These are phyloP conservation scores for Phytophthora litchii DNA, from an alignment of 352 stramenopile species.

Conservation along the genomic window DNA sequence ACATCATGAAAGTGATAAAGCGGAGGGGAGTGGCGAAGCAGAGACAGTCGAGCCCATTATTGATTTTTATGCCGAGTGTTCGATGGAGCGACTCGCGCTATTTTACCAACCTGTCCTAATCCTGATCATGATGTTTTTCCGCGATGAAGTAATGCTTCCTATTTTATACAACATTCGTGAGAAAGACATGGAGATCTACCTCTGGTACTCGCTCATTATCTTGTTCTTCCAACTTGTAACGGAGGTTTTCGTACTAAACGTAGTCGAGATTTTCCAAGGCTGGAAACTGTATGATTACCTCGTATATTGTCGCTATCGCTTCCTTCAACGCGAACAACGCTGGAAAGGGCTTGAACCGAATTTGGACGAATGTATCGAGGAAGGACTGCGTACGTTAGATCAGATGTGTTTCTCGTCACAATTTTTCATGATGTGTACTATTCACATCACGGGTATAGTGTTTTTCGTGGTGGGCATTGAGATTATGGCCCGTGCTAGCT, in stretches of 20 bases:
- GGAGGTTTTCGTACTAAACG: constrained; percentile 96
- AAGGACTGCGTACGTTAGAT: constrained; percentile 94
- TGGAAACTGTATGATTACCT: constrained; percentile 99
- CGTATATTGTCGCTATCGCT: constrained; percentile 95
- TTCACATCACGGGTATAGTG: constrained; percentile 94
- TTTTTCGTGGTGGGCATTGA: constrained; percentile 96
- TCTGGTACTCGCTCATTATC: constrained; percentile 95
- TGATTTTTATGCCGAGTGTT: constrained; percentile 92
- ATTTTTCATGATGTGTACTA: constrained; percentile 97
- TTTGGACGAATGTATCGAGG: constrained; percentile 97
- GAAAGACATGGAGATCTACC: constrained; percentile 98
- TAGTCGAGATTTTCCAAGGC: constrained; percentile 96
- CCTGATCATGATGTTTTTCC: constrained; percentile 95
- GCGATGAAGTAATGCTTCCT: constrained; percentile 92
- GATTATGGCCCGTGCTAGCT: constrained; percentile 95
- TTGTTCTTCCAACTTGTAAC: constrained; percentile 94
- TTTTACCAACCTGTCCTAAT: constrained; percentile 96
- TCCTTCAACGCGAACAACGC: constrained; percentile 94
- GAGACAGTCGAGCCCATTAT: constrained; percentile 98
- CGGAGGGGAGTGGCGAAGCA: constrained; percentile 52
- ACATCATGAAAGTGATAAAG: constrained; percentile 44
- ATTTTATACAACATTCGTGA: constrained; percentile 96
- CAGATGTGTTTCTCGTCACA: constrained; percentile 98
- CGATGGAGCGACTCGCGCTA: constrained; percentile 91
- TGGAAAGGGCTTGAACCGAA: constrained; percentile 97